Evolutionary conservation across 176 grass and related monocot genomes (phyloP), one percentile per base, ranked within the genome.

Genomic region (Hyparrhenia diplandra): DNA sequence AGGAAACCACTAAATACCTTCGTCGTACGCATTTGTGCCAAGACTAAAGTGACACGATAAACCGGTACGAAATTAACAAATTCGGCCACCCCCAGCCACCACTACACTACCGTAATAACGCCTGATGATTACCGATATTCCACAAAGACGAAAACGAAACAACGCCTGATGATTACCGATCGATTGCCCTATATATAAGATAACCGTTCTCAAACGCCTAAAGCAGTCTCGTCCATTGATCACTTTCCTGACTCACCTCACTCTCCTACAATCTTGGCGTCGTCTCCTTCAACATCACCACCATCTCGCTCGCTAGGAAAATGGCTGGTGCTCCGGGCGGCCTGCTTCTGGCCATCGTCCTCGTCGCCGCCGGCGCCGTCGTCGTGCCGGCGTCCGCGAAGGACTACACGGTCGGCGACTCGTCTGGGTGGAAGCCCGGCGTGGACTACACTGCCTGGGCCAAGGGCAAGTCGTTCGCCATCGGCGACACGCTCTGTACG

Each of bases 371-470:
- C 39, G 62, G 7, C 16, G 84, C 25, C 62, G 80, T 31, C 16
- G 64, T 46, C n/a, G n/a, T n/a, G 78, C 90, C 90, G 32, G 90
- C 81, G 46, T 65, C 78, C 1, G 93, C 90, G 2, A 88, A 78
- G 1, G 87, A 92, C 40, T 88, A 92, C 80, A 72, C 75, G 14
- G 93, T 96, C 6, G 88, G 90, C 10, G 93, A 84, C 67, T 82
- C 88, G 10, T 78, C 82, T 41, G 93, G 93, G 37, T 96, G 93
- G 93, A 73, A 73, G 1, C 49, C 85, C 16, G 87, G 93, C 0
- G 85, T 79, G 16, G 90, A 95, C 70, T 95, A 95, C 58, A 68
- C 57, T 1, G 77, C 83, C 27, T 96, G 93, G 93, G 90, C 85
- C 62, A 80, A 79, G 3, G 85, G 14, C 75, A 96, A 92, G 80